Evolutionary conservation across 257 asterid genomes (phyloP).

Genomic region (Solanum stenotomum): DNA sequence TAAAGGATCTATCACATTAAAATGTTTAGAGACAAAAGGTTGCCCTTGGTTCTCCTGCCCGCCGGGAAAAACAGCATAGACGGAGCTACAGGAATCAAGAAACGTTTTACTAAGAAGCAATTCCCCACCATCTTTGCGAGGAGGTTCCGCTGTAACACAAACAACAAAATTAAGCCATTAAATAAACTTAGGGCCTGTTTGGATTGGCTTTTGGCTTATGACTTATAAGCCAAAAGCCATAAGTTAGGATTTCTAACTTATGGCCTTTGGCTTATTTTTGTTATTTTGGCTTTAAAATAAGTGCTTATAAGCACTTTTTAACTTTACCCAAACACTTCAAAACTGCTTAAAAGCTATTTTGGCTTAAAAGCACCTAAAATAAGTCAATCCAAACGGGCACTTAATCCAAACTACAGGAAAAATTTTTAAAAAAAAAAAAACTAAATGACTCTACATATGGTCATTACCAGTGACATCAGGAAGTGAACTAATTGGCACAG

Average conservation of each 20-base stretch:
- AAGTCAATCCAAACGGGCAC: too few relatives aligned
- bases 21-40: slow-evolving; percentile 79
- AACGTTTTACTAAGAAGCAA: slow-evolving; percentile 86
- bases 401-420: not conserved
- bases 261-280: too few relatives aligned
- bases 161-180: not conserved
- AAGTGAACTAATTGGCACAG: slow-evolving; percentile 71
- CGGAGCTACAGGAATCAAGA: slow-evolving; percentile 87
- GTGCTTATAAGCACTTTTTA: too few relatives aligned
- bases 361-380: too few relatives aligned
- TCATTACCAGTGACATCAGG: slow-evolving; percentile 80
- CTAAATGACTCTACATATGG: not conserved
- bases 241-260: too few relatives aligned
- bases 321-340: too few relatives aligned
- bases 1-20: slow-evolving; percentile 92
- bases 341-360: too few relatives aligned
- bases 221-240: too few relatives aligned
- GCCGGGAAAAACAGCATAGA: slow-evolving; percentile 83
- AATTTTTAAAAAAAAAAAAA: not conserved
- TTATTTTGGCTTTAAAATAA: too few relatives aligned
- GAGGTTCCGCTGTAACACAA: slow-evolving; percentile 61
- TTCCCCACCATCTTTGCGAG: slow-evolving; percentile 80
- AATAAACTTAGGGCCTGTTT: not conserved
- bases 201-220: too few relatives aligned
- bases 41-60: slow-evolving; percentile 86